Conservation (phyloP, 2,329 filamentous ascomycete species). For the Dissoconium aciculare region DNA sequence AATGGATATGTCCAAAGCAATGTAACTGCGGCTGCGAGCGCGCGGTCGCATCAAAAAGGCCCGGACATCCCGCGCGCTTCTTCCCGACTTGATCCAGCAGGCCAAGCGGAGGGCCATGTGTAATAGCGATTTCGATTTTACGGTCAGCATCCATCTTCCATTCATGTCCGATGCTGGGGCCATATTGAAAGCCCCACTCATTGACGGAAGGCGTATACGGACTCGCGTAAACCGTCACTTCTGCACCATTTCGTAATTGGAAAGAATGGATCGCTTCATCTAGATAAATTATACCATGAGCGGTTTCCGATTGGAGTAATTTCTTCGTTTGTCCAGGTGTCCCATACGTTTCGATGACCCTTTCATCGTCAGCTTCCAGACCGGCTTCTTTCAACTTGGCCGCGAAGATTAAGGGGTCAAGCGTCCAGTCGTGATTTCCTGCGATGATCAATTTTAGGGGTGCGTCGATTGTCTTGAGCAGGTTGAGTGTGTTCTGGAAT, state of each 20-base stretch:
- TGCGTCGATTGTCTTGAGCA: slow-evolving; percentile 36
- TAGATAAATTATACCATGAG: slow-evolving; percentile 38
- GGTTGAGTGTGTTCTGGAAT: slow-evolving; percentile 32
- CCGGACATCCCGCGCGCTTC: slow-evolving; percentile 27
- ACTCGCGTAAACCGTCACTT: slow-evolving; percentile 38
- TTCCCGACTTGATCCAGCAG: slow-evolving; percentile 16
- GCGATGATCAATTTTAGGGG: slow-evolving; percentile 47
- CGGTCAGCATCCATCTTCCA: slow-evolving; percentile 4
- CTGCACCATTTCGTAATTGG: slow-evolving; percentile 34
- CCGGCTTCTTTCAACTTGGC: slow-evolving; percentile 5
- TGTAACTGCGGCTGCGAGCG: slow-evolving; percentile 34
- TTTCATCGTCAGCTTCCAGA: neutral
- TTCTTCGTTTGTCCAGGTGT: slow-evolving; percentile 8
- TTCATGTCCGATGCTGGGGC: neutral
- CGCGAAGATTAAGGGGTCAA: slow-evolving; percentile 28
- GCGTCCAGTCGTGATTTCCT: slow-evolving; percentile 46
- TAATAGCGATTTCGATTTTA: slow-evolving; percentile 27
- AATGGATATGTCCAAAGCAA: slow-evolving; percentile 47
- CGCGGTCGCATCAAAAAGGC: slow-evolving; percentile 34
- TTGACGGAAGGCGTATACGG: slow-evolving; percentile 39
- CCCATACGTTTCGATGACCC: slow-evolving; percentile 7
- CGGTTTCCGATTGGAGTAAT: slow-evolving; percentile 17
- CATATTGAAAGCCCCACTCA: slow-evolving; percentile 41
- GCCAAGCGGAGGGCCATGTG: slow-evolving; percentile 25
- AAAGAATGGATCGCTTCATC: slow-evolving; percentile 39